A percentile compares a stretch with the other conserved stretches of the same genome.
phyloP scores from a whole-genome alignment of 768 basidiomycete species.

The Amanita molliuscula region DNA sequence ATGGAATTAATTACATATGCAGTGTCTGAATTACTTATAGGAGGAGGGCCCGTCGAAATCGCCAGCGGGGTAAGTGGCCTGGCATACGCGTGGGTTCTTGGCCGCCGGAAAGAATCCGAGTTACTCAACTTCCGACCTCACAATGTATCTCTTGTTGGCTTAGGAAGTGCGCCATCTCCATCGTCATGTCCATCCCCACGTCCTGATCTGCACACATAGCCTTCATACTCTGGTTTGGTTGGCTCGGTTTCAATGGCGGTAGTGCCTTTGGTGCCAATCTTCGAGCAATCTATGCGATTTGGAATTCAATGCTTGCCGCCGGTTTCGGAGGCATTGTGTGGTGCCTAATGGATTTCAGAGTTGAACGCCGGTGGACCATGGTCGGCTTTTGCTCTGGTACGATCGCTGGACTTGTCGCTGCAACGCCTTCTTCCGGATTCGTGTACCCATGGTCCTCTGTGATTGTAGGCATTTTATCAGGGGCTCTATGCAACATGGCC shows the following conservation, averaged over 20 bases:
- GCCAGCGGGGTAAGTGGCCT: slow-evolving; percentile 78
- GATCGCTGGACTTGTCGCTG: slow-evolving; percentile 81
- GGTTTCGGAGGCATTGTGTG: slow-evolving; percentile 78
- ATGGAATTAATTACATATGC: neutral
- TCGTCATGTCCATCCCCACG: neutral
- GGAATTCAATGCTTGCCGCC: slow-evolving; percentile 84
- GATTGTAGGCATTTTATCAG: slow-evolving; percentile 65
- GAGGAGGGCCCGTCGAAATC: slow-evolving; percentile 84
- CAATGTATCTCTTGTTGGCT: slow-evolving; percentile 73
- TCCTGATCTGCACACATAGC: slow-evolving; percentile 19
- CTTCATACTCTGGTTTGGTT: slow-evolving; percentile 82
- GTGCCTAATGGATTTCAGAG: slow-evolving; percentile 71
- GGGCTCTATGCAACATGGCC: slow-evolving; percentile 69
- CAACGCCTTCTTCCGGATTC: slow-evolving; percentile 81
- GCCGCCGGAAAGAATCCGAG: slow-evolving; percentile 65
- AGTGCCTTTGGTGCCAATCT: slow-evolving; percentile 84
- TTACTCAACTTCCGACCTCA: slow-evolving; percentile 78
- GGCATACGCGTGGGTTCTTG: slow-evolving; percentile 82
- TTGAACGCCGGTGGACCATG: slow-evolving; percentile 79
- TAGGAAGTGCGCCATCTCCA: slow-evolving; percentile 44
- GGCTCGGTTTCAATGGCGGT: slow-evolving; percentile 87
- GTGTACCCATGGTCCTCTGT: slow-evolving; percentile 71
- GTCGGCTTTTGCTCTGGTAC: slow-evolving; percentile 93
- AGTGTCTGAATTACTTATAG: slow-evolving; percentile 20
- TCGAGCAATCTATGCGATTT: slow-evolving; percentile 73